Percentiles rank a stretch among this genome's conserved stretches.
Evolutionary conservation across 1,284 basidiomycete genomes (phyloP).

Genomic region (Leccinum solheimii): DNA sequence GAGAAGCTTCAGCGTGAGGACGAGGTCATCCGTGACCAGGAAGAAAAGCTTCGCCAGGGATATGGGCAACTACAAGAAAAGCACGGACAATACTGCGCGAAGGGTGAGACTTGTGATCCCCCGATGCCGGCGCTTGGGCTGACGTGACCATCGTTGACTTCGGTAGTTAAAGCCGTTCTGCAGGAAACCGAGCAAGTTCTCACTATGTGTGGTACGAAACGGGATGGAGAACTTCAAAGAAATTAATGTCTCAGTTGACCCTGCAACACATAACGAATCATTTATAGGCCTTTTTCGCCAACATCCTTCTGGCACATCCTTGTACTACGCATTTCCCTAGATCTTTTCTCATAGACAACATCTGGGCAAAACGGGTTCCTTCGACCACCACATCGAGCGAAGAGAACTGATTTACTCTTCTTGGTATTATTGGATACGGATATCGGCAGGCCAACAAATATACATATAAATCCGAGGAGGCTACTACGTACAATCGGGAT

Average conservation of each 20-base stretch:
- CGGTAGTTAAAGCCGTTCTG: slow-evolving; percentile 55
- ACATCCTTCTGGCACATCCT: not conserved
- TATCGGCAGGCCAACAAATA: not conserved
- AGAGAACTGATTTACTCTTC: not conserved
- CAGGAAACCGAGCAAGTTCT: slow-evolving; percentile 56
- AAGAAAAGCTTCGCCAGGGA: slow-evolving; percentile 50
- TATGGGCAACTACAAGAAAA: slow-evolving; percentile 58
- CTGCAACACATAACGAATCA: not conserved
- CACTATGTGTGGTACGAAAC: slow-evolving; percentile 46
- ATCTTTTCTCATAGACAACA: not conserved
- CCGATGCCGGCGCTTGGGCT: not conserved
- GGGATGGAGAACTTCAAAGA: slow-evolving; percentile 32
- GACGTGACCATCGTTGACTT: slow-evolving; percentile 12
- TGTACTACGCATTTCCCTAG: not conserved
- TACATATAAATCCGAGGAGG: not conserved
- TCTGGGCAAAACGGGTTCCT: not conserved
- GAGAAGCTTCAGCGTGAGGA: slow-evolving; percentile 58
- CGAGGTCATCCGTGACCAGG: slow-evolving; percentile 52
- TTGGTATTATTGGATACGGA: not conserved
- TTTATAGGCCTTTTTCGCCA: not conserved
- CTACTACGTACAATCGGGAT: not conserved
- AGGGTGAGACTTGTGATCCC: slow-evolving; percentile 43
- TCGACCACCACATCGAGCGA: not conserved
- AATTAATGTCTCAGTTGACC: not conserved
- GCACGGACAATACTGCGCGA: slow-evolving; percentile 54